Conservation (phyloP, 768 basidiomycete genomes). For the Rickenella mellea region DNA sequence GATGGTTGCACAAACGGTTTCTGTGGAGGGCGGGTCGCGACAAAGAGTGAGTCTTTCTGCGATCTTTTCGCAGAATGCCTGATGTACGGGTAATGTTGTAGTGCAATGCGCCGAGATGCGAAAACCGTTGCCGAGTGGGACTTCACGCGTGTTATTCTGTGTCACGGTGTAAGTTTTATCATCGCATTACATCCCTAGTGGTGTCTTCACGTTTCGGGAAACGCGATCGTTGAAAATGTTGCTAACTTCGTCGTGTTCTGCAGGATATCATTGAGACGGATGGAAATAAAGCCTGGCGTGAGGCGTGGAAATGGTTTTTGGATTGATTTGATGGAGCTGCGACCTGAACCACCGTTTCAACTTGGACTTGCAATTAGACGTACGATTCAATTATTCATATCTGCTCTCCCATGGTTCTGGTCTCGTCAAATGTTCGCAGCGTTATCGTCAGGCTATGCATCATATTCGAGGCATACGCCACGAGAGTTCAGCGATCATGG, state of each 20-base stretch:
- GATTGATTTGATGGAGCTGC: too few species aligned
- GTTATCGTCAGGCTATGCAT: too few species aligned
- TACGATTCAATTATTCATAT: too few species aligned
- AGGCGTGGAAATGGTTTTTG: conserved; percentile 18
- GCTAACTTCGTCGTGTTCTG: conserved; percentile 12
- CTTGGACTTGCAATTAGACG: too few species aligned
- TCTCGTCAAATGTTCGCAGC: too few species aligned
- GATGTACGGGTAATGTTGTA: conserved; percentile 7
- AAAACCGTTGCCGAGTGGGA: conserved; percentile 64
- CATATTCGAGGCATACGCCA: too few species aligned
- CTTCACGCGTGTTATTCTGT: conserved; percentile 66
- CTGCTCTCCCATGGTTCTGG: too few species aligned
- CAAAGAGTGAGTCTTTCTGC: background rate
- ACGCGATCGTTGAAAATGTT: background rate
- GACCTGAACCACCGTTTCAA: too few species aligned
- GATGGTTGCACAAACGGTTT: conserved; percentile 19
- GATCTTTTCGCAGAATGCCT: background rate
- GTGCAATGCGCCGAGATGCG: conserved; percentile 52
- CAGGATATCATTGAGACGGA: conserved; percentile 41
- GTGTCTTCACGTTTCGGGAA: too few species aligned
- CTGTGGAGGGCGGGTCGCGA: conserved; percentile 25
- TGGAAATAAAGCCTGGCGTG: conserved; percentile 30
- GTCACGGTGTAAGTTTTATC: conserved; percentile 43
- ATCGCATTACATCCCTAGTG: too few species aligned
- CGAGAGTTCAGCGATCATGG: too few species aligned